Evolutionary conservation across 805 yeast species (phyloP).

Genomic region (Torulaspora indica): DNA sequence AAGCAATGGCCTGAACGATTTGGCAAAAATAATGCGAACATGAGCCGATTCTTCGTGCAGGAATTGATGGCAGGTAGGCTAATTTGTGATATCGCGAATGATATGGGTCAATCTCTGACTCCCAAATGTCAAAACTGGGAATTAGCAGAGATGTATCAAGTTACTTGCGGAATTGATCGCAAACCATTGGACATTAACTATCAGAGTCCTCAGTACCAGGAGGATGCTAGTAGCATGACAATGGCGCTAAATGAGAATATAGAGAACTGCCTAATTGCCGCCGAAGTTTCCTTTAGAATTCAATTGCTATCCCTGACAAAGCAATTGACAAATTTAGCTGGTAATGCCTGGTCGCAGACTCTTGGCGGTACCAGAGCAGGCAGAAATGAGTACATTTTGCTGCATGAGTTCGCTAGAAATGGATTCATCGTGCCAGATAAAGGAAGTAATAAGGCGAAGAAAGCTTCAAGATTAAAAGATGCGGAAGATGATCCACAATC

Average conservation of each 20-base stretch:
- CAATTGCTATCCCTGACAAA: conserved; percentile 87
- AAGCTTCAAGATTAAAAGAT: conserved; percentile 26
- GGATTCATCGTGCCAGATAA: conserved; percentile 87
- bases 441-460: conserved; percentile 43
- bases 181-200: conserved; percentile 68
- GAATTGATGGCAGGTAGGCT: conserved; percentile 82
- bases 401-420: conserved; percentile 83
- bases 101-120: conserved; percentile 89
- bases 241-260: conserved; percentile 69
- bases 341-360: conserved; percentile 96
- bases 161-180: conserved; percentile 63
- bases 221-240: conserved; percentile 60
- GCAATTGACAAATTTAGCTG: conserved; percentile 88
- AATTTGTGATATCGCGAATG: conserved; percentile 88
- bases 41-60: conserved; percentile 52
- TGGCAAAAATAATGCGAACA: conserved; percentile 48
- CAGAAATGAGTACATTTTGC: conserved; percentile 84
- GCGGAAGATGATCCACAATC: conserved; percentile 36
- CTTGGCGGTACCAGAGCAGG: conserved; percentile 94
- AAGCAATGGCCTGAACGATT: conserved; percentile 73
- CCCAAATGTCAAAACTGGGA: conserved; percentile 94
- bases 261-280: conserved; percentile 60
- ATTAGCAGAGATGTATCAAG: conserved; percentile 80
- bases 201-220: conserved; percentile 58
- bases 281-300: conserved; percentile 71